A percentile compares a stretch with the other conserved stretches of the same genome.
These are phyloP conservation scores for Aquilaria yunnanensis DNA, from an alignment of 345 rosid species.

Conservation along the genomic window DNA sequence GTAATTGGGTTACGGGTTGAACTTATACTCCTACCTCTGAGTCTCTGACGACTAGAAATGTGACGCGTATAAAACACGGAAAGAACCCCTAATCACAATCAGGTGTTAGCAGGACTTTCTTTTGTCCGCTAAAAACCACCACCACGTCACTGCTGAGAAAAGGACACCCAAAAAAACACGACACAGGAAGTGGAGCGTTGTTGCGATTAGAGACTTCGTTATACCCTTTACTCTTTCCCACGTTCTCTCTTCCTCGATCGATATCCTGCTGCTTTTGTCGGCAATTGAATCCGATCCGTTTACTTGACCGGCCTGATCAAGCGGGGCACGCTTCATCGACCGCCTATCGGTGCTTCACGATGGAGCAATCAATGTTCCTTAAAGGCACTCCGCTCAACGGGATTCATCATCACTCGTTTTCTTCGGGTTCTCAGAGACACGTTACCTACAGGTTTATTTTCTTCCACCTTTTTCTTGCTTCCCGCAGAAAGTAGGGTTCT, in stretches of 20 bases:
- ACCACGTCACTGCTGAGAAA: neutral
- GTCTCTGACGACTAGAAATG: too few relatives aligned
- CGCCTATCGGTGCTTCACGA: constrained; percentile 2
- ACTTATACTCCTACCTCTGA: too few relatives aligned
- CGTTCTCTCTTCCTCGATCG: neutral
- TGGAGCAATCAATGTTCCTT: constrained; percentile 16
- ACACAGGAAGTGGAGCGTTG: neutral
- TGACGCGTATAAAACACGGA: too few relatives aligned
- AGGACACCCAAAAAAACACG: neutral
- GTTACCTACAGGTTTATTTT: constrained; percentile 39
- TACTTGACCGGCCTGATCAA: constrained; percentile 5
- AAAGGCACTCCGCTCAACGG: constrained; percentile 21
- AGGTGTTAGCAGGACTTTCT: neutral
- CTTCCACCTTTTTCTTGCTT: neutral
- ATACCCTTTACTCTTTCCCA: neutral
- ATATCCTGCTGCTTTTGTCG: neutral
- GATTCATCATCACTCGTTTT: constrained; percentile 23
- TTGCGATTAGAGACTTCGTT: neutral
- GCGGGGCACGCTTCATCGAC: constrained; percentile 5
- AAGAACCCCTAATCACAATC: too few relatives aligned
- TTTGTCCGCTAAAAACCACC: constrained; percentile 6
- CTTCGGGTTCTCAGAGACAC: constrained; percentile 35
- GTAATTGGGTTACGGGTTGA: too few relatives aligned
- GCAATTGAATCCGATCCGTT: neutral
- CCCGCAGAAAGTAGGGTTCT: neutral